Base-by-base conservation (phyloP, 1,139 yeast species). In the Saccharomyces pastorianus region DNA sequence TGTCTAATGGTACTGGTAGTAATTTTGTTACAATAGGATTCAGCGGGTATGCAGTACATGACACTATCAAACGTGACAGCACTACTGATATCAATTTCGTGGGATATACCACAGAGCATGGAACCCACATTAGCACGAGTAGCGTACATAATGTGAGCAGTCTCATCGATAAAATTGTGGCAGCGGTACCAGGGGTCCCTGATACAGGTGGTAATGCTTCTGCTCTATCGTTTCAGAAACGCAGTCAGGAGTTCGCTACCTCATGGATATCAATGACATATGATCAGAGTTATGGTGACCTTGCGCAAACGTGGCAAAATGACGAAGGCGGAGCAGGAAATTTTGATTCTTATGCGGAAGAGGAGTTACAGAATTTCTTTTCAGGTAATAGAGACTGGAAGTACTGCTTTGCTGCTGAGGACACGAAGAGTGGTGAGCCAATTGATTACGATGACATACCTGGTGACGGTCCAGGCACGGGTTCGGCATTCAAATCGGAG, bases 341-440 rank as follows among this genome's bases (percentile, higher is more conserved):
- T 25, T 38, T 25, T 17, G 11, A 32, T 38, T 49, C 20, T 23
- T 32, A 32, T 32, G 38, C 38, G 1, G 50, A 48, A 48, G 28
- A 20, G 17, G 34, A 48, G 41, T 32, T 48, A 42, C 28, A 28
- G 14, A 34, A 28, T 34, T n/a, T 28, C 46, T 26, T 34, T 32
- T 31, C 14, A 32, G 41, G 41, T 34, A 49, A 49, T 38, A 23
- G 31, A 1, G 51, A 41, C n/a, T 49, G 28, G 31, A 49, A 34
- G 25, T 49, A 49, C 34, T 49, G 51, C 29, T 23, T 49, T 49
- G 32, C 51, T 20, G 31, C 51, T n/a, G 51, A 29, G 20, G 29
- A 25, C 25, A 46, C 28, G 34, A 34, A 41, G 26, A 46, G 6
- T 1, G 51, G 51, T 8, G 46, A 49, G 29, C 14, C 46, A 20